Evolutionary conservation across 164 flowering plant species (phyloP), one percentile per base, ranked within the genome.

Genomic region (Paratinospora sagittata): DNA sequence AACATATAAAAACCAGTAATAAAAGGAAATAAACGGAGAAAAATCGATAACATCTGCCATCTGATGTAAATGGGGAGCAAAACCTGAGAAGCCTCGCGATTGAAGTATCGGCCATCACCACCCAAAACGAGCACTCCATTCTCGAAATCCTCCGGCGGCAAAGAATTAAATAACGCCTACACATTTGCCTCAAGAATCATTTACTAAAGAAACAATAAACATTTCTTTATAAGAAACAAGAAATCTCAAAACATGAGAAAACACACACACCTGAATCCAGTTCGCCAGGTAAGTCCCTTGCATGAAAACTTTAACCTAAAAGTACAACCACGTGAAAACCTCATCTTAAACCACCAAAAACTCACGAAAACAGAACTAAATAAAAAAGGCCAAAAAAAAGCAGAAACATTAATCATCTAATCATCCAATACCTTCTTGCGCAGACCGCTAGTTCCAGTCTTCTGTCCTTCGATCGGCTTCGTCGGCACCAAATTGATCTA

Each of bases 101-200:
- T 95, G 69, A 95, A 95, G 75, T 91, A 95, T 36, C 99, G 86
- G 16, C 97, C 99, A 85, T 95, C 99, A n/a, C 99, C 99, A 63
- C 99, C 99, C 67, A 95, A 83, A 6, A 89, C 97, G 84, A 92
- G 78, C 67, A 87, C 61, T n/a, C 90, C 97, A 74, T 85, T 80
- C 80, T 86, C 81, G 81, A 82, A 95, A 79, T 95, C 99, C 86
- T 92, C 99, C 0, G 86, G 84, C 3, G 91, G 94, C 80, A 95
- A 80, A 0, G 99, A 95, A 81, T 92, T 81, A 76, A 95, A 90
- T 78, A 92, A 74, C 17, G 99, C 93, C 98, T 95, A 70, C 43
- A 70, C 43, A 77, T 45, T 55, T 8, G 8, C 61, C 61, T 55
- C 24, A n/a, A 19, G 1, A 3, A 43, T 26, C 30, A 43, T 36